Base-by-base conservation (phyloP, 371 early-diverging fungal genomes). In the Coemansia sp. region DNA sequence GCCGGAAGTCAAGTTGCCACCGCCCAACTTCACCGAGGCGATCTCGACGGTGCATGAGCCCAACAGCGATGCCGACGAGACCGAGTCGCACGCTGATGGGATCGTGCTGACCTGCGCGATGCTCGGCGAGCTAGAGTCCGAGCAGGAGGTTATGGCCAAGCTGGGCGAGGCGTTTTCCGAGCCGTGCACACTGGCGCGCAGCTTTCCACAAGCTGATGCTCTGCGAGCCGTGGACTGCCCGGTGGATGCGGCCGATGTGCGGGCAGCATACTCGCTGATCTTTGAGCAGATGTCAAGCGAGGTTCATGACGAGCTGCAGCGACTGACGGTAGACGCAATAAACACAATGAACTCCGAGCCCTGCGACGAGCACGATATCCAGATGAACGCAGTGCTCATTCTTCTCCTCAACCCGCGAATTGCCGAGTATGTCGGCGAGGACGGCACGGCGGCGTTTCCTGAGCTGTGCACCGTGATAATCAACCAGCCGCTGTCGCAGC, bases 301-400 rank as follows among this genome's bases (percentile, higher is more conserved):
- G 14, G 57, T 68, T 1, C 43, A 62, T 20, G 62, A 41, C 16
- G 73, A 73, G 5, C 43, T 77, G 39, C 68, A 64, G 34, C 40
- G 53, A 11, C 48, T 68, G 65, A 65, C 73, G 7, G 52, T 62
- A 2, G 51, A 43, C 42, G 49, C 67, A 0, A 53, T 71, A 16
- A 54, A 59, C 8, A 67, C 57, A 67, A 52, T 75, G 59, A 60
- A 54, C 39, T 38, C 63, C 11, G 76, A 75, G 40, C 67, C 76
- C 16, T 75, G 76, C 58, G 67, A 71, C 57, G 76, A 75, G 64
- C 76, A 75, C 55, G 73, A 67, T 58, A 67, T 60, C 55, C 72
- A 71, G 43, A 65, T 68, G 56, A 68, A 57, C 20, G 69, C 74
- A 5, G 53, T 65, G 43, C 62, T 77, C 38, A 65, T 72, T 6